phyloP scores from a whole-genome alignment of 179 eudicot species.

The Heliamphora pulchella region DNA sequence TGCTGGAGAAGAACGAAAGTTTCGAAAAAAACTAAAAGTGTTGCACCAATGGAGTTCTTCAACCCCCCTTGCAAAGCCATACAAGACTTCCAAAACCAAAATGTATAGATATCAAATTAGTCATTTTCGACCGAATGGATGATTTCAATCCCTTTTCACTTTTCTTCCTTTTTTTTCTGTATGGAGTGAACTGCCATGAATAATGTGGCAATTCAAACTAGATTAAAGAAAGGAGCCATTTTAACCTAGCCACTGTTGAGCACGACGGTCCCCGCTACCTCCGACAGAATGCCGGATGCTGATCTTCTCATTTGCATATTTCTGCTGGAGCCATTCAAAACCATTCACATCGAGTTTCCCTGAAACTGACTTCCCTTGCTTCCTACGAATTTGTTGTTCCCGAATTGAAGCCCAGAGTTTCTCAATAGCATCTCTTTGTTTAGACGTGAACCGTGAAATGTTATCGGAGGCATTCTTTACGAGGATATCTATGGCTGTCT shows the following conservation, averaged over 20 bases:
- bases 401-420: slow-evolving; percentile 83
- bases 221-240: neutral
- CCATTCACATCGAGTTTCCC: slow-evolving; percentile 95
- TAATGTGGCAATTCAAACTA: neutral
- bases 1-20: no score
- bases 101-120: neutral
- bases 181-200: neutral
- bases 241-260: slow-evolving; percentile 90
- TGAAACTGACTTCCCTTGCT: slow-evolving; percentile 94
- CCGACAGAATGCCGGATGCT: slow-evolving; percentile 92
- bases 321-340: slow-evolving; percentile 81
- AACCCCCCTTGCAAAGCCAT: neutral
- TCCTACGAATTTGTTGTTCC: slow-evolving; percentile 72
- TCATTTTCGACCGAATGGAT: neutral
- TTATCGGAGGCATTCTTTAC: slow-evolving; percentile 85
- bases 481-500: slow-evolving; percentile 82
- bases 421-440: slow-evolving; percentile 70
- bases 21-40: neutral
- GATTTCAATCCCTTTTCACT: neutral
- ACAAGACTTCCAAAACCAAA: neutral
- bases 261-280: slow-evolving; percentile 59
- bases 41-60: neutral
- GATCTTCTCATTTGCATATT: slow-evolving; percentile 80
- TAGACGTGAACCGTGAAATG: slow-evolving; percentile 60
- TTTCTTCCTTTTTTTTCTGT: neutral